Evolutionary conservation across 257 asterid genomes (phyloP).

Genomic region (Solanum chiquidenum): DNA sequence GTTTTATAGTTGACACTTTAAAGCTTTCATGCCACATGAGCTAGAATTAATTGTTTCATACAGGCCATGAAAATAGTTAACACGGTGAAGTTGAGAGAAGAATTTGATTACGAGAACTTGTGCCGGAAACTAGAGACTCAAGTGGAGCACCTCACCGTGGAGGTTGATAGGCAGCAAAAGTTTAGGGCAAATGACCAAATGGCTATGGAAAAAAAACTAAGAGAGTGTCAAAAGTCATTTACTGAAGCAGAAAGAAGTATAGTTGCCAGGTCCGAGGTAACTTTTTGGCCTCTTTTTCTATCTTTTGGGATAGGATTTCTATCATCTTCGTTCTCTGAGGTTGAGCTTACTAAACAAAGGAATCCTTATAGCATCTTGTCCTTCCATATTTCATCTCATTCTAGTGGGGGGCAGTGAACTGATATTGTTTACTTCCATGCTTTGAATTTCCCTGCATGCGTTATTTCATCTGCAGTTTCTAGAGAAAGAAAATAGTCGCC

Average conservation of each 20-base stretch:
- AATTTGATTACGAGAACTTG: slow-evolving; percentile 80
- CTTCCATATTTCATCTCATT: neutral
- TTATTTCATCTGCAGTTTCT: slow-evolving; percentile 31
- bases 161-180: slow-evolving; percentile 67
- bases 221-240: slow-evolving; percentile 41
- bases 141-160: slow-evolving; percentile 64
- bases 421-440: neutral
- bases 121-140: slow-evolving; percentile 79
- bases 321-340: neutral
- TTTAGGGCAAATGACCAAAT: slow-evolving; percentile 43
- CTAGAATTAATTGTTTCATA: slow-evolving; percentile 12
- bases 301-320: neutral
- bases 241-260: slow-evolving; percentile 52
- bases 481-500: slow-evolving; percentile 35
- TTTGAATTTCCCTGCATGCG: neutral
- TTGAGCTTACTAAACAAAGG: neutral
- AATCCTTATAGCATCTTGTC: neutral
- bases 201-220: slow-evolving; percentile 42
- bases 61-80: slow-evolving; percentile 95
- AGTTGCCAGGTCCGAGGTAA: slow-evolving; percentile 69
- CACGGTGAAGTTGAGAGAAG: slow-evolving; percentile 74
- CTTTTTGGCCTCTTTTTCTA: slow-evolving; percentile 1
- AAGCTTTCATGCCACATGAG: neutral
- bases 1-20: neutral
- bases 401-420: neutral